Conservation (phyloP, 2,329 filamentous ascomycete genomes). For the Arthrinium phaeospermum region DNA sequence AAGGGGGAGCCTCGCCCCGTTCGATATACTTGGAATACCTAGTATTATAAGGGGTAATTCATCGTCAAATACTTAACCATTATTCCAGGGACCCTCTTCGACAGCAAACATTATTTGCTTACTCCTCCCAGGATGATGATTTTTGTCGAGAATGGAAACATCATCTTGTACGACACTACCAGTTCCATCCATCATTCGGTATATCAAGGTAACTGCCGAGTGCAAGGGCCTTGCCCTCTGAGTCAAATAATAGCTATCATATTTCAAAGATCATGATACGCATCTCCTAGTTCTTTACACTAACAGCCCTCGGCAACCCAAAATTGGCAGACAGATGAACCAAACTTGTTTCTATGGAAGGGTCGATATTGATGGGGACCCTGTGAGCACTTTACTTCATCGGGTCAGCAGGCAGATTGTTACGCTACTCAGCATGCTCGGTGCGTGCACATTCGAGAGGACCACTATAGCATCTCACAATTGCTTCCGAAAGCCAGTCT, state of each 20-base stretch:
- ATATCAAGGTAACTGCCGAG: neutral
- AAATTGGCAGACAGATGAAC: neutral
- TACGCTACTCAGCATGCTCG: neutral
- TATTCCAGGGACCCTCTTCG: no score
- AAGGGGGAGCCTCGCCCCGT: neutral
- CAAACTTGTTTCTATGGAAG: neutral
- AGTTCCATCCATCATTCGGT: no score
- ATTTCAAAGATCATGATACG: neutral
- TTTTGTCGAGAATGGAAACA: no score
- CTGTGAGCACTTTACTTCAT: neutral
- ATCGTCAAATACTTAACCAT: no score
- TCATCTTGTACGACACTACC: no score
- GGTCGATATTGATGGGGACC: neutral
- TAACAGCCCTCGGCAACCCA: neutral
- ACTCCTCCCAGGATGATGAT: no score
- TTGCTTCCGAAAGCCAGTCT: neutral
- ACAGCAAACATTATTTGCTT: no score
- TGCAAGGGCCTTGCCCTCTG: no score
- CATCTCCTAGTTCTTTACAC: neutral
- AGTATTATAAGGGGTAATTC: rapidly evolving
- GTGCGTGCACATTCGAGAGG: no score
- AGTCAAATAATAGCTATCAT: neutral
- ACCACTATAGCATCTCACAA: neutral
- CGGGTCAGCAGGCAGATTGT: neutral
- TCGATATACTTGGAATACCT: neutral